Base-by-base conservation (phyloP, 2,329 filamentous ascomycete genomes). In the Aspergillus hortae region DNA sequence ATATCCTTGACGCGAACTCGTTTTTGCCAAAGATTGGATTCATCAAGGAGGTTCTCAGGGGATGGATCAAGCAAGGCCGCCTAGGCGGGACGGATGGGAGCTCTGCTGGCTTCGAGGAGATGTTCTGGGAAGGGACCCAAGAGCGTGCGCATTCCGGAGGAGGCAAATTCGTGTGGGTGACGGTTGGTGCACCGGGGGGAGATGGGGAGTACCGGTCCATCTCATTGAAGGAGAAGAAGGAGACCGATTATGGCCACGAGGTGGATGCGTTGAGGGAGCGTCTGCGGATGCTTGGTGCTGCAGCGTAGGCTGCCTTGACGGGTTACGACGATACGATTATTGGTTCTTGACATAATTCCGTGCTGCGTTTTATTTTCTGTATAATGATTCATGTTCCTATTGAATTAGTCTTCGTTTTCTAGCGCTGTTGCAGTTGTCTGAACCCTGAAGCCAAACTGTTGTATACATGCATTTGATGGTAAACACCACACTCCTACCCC, bases 131-230 rank as follows among this genome's bases (percentile, higher is more conserved):
- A 61, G 76, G 72, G 38, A 65, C 62, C 35, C 74, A 70, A 60
- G 74, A 68, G 61, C 74, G 61, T 35, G 68, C 59, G 44, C 70
- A 63, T 46, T 59, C 59, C 54, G 70, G 72, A 51, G 77, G 65
- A 68, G 76, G 65, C 4, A 79, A 79, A 61, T 74, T 79, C 42
- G 76, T 75, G 50, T 81, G 80, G 76, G 76, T 77, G 21, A 77
- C 75, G 0, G 75, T 78, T 14, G 76, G 76, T 6, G 72, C 74
- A 17, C 73, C 71, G 19, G 75, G 74, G 49, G 76, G 75, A 21
- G 76, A 78, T 64, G 70, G 67, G 2, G 67, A 73, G 23, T 75
- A 75, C 55, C 65, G 67, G n/a, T 72, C 70, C 2, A 56, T 73
- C 15, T 63, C 67, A 19, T 50, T 73, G 14, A 71, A 69, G 23